Conservation (phyloP, 1,139 yeast genomes). For the Geotrichum cucujoidarum region DNA sequence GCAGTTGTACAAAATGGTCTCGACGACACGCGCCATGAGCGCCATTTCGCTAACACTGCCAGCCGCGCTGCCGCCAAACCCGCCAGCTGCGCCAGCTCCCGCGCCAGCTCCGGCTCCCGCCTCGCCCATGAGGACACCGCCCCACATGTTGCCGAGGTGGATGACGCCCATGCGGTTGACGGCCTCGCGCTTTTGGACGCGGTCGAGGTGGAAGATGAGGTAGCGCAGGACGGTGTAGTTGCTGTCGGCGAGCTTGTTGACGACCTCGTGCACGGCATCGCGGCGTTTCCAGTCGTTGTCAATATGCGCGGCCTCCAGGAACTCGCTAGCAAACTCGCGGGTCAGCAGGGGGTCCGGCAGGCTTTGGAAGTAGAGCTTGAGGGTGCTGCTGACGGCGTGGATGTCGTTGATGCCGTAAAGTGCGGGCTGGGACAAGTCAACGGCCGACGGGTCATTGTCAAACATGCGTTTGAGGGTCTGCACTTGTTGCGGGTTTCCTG, state of each 20-base stretch:
- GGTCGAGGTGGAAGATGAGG: conserved; percentile 75
- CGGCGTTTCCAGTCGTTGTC: conserved; percentile 52
- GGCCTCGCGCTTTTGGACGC: conserved; percentile 60
- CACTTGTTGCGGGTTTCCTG: conserved; percentile 72
- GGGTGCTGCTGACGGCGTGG: conserved; percentile 63
- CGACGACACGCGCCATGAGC: conserved; percentile 74
- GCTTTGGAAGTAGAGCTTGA: conserved; percentile 72
- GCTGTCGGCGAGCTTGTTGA: conserved; percentile 88
- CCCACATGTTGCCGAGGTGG: conserved; percentile 87
- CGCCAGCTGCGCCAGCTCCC: neutral
- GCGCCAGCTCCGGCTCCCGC: neutral
- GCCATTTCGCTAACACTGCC: conserved; percentile 75
- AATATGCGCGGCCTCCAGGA: conserved; percentile 74
- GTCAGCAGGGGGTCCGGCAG: conserved; percentile 79
- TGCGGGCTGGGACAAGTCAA: conserved; percentile 49
- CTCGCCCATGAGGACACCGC: conserved; percentile 63
- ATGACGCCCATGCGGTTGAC: conserved; percentile 75
- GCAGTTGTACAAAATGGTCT: conserved; percentile 55
- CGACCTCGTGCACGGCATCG: conserved; percentile 79
- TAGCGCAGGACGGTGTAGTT: conserved; percentile 88
- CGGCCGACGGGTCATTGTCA: conserved; percentile 71
- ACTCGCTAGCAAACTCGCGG: conserved; percentile 62
- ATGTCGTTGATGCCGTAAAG: conserved; percentile 42
- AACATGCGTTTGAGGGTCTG: conserved; percentile 69
- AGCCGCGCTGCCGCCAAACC: neutral